Base-by-base conservation (phyloP, 2,329 filamentous ascomycete species). In the Penicillium sp. region DNA sequence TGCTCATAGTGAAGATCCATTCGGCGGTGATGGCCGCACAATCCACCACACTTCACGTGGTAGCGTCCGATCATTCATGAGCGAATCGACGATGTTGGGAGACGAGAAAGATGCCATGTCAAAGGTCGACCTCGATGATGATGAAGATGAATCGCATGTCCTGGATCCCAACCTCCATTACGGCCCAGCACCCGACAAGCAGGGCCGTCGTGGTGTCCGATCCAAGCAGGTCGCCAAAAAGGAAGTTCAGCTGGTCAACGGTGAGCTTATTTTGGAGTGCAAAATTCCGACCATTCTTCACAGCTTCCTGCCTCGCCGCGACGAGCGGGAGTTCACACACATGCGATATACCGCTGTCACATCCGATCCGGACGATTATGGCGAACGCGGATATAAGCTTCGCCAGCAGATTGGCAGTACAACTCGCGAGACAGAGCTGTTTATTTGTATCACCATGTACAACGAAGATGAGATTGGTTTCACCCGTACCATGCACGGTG, bases 321-420 rank as follows among this genome's bases (percentile, higher is more conserved):
- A 96, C 65, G 91, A 95, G 68, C 78, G 91, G 55, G 93, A 98
- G 65, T 98, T 98, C 68, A 98, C 93, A 0, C 90, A 97, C 65
- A 97, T 97, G 91, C 84, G 93, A 47, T 98, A 98, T 68, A 96
- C 91, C 0, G 93, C 93, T 9, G 93, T 95, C n/a, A 98, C 93
- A 2, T 97, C 89, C 69, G 90, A 96, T 64, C 94, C 90, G 0
- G 90, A 96, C 67, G 89, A 97, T 66, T 97, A 95, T 62, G 86
- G 89, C 3, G 78, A 84, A 7, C 81, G 84, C 54, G 91, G 90
- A 1, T 98, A 96, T 75, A 93, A 94, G 65, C 74, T 98, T 62
- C 85, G 93, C 47, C 93, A 97, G 69, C 88, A 87, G 64, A 88
- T 96, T 53, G 89, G 89, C 40, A 79, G 75, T 50, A 95, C 87